phyloP scores from a whole-genome alignment of 768 basidiomycete species.

The Coprinopsis cinerea region DNA sequence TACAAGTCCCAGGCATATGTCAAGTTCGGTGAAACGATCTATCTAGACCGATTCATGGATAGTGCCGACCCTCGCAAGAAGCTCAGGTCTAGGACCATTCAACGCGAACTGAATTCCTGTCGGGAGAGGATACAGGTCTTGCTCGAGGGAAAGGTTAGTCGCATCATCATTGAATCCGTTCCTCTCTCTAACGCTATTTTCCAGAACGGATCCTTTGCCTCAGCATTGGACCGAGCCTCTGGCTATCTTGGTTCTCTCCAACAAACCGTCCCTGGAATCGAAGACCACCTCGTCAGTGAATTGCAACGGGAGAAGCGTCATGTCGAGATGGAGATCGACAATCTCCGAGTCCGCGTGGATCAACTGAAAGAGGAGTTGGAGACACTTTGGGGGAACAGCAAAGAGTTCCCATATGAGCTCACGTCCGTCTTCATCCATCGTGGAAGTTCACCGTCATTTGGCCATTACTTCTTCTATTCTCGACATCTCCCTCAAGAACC shows the following conservation, averaged over 20 bases:
- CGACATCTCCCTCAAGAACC: constrained; percentile 74
- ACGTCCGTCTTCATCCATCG: constrained; percentile 95
- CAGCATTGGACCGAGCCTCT: constrained; percentile 49
- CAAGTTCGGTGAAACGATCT: constrained; percentile 80
- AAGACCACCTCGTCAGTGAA: constrained; percentile 47
- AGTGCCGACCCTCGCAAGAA: constrained; percentile 68
- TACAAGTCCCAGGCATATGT: constrained; percentile 97
- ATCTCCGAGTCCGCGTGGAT: constrained; percentile 41
- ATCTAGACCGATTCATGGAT: constrained; percentile 89
- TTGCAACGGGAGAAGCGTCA: constrained; percentile 49
- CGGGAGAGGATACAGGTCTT: constrained; percentile 66
- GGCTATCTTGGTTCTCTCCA: constrained; percentile 53
- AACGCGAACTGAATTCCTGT: constrained; percentile 53
- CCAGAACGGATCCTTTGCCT: constrained; percentile 57
- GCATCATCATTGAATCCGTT: not conserved
- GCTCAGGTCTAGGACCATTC: constrained; percentile 61
- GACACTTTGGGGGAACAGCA: constrained; percentile 64
- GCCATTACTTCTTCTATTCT: constrained; percentile 96
- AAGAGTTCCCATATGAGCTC: constrained; percentile 73
- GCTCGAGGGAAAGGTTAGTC: constrained; percentile 63
- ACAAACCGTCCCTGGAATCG: constrained; percentile 43
- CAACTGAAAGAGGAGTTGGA: constrained; percentile 67
- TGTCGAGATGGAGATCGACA: constrained; percentile 52
- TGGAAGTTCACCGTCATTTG: constrained; percentile 79
- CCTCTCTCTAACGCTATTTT: constrained; percentile 6